Base-by-base conservation (phyloP, 345 rosid genomes). In the Xanthoceras sorbifolium region DNA sequence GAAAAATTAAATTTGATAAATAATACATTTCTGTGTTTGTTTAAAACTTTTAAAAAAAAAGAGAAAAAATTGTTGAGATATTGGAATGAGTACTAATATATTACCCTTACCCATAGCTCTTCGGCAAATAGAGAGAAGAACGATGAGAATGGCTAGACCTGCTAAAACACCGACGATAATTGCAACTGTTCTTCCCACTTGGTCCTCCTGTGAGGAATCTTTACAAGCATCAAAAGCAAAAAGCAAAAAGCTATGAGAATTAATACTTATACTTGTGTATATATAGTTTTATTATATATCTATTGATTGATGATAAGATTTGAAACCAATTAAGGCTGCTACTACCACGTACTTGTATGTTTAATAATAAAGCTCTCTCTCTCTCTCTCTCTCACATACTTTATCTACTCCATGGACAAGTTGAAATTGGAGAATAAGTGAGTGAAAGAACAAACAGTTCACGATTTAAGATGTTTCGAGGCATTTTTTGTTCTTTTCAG, bases 111-210 rank as follows among this genome's bases (percentile, higher is more conserved):
- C 89, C 85, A 79, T 80, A 17, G 90, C 63, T 79, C 69, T 88
- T 74, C 89, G 69, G 84, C 99, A 93, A 17, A 95, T 64, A 22
- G 98, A 93, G 78, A 93, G 98, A 22, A 92, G 84, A 78, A 95
- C 86, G 6, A 95, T 82, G 1, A 95, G 83, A 82, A 92, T 71
- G 17, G 96, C 91, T 0, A 92, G 76, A 70, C 90, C 96, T 44
- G 92, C 97, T 42, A 95, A 69, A 38, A 81, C 85, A 52, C 99
- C 99, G 14, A 95, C 93, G 42, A 89, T 88, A 5, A 93, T 90
- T 69, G 99, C 94, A 0, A 93, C 93, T 29, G 97, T 86, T 86
- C 89, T 93, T 1, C 98, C 98, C 55, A 78, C 85, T 40, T 85
- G 72, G 78, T 93, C 99, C 42, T 83, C 89, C 55, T 79, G 79